phyloP scores from a whole-genome alignment of 768 basidiomycete species.

The Lactarius evosmus region DNA sequence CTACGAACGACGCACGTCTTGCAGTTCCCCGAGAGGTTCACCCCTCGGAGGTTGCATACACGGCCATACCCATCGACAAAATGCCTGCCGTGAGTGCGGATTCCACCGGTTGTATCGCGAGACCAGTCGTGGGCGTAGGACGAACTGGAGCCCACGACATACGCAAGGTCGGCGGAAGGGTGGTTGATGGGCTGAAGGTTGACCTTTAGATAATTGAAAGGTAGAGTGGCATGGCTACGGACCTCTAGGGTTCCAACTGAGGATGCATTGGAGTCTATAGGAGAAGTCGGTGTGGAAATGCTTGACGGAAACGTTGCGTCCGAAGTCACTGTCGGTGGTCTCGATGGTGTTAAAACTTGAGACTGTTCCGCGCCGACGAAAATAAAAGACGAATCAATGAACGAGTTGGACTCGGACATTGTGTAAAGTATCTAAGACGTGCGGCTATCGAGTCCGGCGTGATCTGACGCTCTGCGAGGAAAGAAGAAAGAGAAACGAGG shows the following conservation, averaged over 20 bases:
- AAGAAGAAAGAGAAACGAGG: neutral
- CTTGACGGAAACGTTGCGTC: constrained; percentile 22
- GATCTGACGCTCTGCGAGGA: neutral
- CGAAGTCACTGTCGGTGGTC: constrained; percentile 17
- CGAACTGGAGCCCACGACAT: constrained; percentile 44
- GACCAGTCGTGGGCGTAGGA: constrained; percentile 80
- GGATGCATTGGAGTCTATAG: constrained; percentile 19
- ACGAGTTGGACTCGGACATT: constrained; percentile 13
- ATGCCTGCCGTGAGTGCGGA: constrained; percentile 68
- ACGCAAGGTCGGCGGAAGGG: constrained; percentile 46
- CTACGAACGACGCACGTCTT: constrained; percentile 59
- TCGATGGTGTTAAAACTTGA: constrained; percentile 11
- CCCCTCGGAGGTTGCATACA: constrained; percentile 77
- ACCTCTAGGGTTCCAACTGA: constrained; percentile 17
- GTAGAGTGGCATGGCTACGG: neutral
- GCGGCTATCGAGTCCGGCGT: neutral
- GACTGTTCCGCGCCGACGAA: constrained; percentile 17
- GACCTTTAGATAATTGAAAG: neutral
- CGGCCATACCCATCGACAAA: constrained; percentile 80
- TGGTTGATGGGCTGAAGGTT: constrained; percentile 35
- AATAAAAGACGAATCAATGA: constrained; percentile 18
- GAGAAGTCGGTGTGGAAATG: constrained; percentile 22
- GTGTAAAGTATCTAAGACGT: neutral
- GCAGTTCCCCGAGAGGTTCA: constrained; percentile 77
- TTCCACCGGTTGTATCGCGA: constrained; percentile 48